These are phyloP conservation scores for Citrus glauca DNA, from an alignment of 345 rosid species.

Conservation along the genomic window DNA sequence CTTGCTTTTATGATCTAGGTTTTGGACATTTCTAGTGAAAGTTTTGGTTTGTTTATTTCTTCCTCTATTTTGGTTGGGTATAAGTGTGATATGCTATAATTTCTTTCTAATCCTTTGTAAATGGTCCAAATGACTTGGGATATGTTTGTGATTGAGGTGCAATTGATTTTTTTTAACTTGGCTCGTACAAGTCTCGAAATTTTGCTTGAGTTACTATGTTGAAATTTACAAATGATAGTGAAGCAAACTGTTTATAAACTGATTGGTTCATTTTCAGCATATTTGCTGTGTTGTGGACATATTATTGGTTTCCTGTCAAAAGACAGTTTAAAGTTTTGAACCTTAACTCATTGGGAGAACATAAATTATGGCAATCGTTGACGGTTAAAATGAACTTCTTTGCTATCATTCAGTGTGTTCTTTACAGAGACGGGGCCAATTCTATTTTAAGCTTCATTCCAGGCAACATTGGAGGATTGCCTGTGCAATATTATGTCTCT, in stretches of 20 bases:
- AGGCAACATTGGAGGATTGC: background rate
- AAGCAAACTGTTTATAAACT: background rate
- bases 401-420: background rate
- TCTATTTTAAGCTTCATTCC: background rate
- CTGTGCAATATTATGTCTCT: background rate
- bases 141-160: background rate
- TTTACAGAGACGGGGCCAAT: background rate
- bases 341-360: background rate
- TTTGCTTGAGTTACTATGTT: too few relatives aligned
- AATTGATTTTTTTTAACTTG: background rate
- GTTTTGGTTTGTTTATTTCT: background rate
- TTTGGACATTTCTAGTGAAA: background rate
- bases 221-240: background rate
- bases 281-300: background rate
- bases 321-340: background rate
- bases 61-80: background rate
- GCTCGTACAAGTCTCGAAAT: background rate
- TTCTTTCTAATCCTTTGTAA: background rate
- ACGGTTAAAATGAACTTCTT: background rate
- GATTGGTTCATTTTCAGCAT: background rate
- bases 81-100: background rate
- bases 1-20: background rate
- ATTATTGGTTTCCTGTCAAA: background rate
- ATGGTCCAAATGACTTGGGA: background rate
- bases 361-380: background rate